Evolutionary conservation across 2,329 filamentous ascomycete genomes (phyloP), one percentile per base, ranked within the genome.

Genomic region (Aspergillus sp.): DNA sequence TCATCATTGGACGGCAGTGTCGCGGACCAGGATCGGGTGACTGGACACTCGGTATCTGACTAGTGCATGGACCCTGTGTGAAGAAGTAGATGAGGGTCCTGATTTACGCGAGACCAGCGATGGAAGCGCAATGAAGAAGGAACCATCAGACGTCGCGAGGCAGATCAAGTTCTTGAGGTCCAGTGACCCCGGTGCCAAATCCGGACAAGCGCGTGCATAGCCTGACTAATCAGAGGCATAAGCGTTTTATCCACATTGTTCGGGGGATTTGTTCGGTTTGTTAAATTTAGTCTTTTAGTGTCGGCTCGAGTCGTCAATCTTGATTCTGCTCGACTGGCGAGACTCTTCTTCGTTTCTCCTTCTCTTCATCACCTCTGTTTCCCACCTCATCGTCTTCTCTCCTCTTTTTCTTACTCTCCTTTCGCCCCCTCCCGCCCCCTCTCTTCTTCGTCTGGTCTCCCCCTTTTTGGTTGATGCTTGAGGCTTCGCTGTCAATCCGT

Each of bases 401-500:
- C 50, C 34, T 56, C 55, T 53, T 56, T 55, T 60, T 61, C 45
- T 54, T 49, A 50, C 55, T 50, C 32, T 54, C 50, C 50, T 57
- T 53, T 48, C 24, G 22, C 17, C 24, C 30, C 18, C 7, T 12
- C 34, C 7, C 13, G 4, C 42, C 61, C 60, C 48, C 62, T 63
- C 59, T 58, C 61, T 32, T 30, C 42, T 53, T 52, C 53, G 51
- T 60, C 53, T 52, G 55, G 59, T 60, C 52, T 48, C 43, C 56
- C 58, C 55, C 58, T 56, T 52, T 60, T 62, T 69, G 63, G 64
- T 67, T 69, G 63, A 65, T 66, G 63, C 60, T 64, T 64, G 60
- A 64, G 67, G 63, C 39, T 56, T 62, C 57, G 70, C 66, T 67
- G 68, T 71, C 44, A 50, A 51, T 70, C 64, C 74, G 75, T 77